Percentiles rank a stretch among this genome's conserved stretches.
Evolutionary conservation across 2,329 filamentous ascomycete genomes (phyloP).

Genomic region (Colletotrichum lupini): DNA sequence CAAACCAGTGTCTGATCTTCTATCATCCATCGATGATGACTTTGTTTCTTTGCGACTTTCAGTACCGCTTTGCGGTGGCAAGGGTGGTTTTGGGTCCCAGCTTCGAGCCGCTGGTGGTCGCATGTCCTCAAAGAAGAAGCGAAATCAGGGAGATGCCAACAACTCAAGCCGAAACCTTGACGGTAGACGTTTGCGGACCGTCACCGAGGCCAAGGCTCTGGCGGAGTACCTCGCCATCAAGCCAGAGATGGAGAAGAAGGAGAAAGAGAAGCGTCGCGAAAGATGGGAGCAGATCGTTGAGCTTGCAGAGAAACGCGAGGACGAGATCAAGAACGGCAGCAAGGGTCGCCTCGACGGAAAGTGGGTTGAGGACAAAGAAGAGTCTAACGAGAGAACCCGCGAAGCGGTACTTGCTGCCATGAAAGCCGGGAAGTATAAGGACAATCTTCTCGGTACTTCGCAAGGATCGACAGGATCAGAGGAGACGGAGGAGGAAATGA

Average conservation of each 20-base stretch:
- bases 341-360: conserved; percentile 83
- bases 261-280: conserved; percentile 86
- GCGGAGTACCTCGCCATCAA: conserved; percentile 96
- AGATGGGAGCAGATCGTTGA: conserved; percentile 92
- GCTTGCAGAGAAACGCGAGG: conserved; percentile 82
- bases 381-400: conserved; percentile 84
- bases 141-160: conserved; percentile 83
- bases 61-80: conserved; percentile 86
- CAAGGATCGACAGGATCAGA: conserved; percentile 57
- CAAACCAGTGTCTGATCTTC: conserved; percentile 69
- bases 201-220: conserved; percentile 93
- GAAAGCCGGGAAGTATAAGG: conserved; percentile 71
- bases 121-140: conserved; percentile 96
- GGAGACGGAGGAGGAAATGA: conserved; percentile 46
- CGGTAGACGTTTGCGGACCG: conserved; percentile 87
- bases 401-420: conserved; percentile 79
- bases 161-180: conserved; percentile 94
- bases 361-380: conserved; percentile 96
- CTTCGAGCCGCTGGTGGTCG: conserved; percentile 95
- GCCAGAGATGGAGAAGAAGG: conserved; percentile 95
- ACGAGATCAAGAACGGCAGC: conserved; percentile 81
- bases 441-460: conserved; percentile 67
- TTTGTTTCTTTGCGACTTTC: conserved; percentile 87
- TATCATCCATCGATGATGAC: conserved; percentile 67
- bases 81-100: conserved; percentile 97